Conservation (phyloP, 257 asterid species). For the Prunella vulgaris region DNA sequence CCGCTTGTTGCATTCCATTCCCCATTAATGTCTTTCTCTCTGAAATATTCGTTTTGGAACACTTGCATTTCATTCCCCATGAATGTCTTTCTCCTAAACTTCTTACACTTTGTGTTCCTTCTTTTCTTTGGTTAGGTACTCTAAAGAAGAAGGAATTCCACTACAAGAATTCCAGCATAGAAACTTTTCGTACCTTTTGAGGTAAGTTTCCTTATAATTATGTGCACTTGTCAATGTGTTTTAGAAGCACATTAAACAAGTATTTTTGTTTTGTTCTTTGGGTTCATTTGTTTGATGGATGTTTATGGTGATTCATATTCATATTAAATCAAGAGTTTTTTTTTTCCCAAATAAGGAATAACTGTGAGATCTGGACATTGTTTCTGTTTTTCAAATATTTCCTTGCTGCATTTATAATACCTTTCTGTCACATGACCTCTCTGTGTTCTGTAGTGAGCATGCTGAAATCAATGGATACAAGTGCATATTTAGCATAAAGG, state of each 20-base stretch:
- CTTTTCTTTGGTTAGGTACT: constrained; percentile 48
- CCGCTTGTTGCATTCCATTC: neutral
- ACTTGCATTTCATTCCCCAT: neutral
- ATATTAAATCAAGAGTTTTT: neutral
- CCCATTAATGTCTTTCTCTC: neutral
- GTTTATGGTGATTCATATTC: neutral
- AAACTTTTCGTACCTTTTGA: constrained; percentile 75
- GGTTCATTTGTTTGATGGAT: neutral
- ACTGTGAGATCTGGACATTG: neutral
- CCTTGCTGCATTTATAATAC: neutral
- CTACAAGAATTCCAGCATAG: constrained; percentile 43
- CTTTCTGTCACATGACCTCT: neutral
- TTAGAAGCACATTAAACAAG: neutral
- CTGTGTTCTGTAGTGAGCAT: constrained; percentile 63
- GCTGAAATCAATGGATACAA: constrained; percentile 52
- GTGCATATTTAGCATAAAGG: constrained; percentile 61
- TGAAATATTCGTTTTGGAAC: neutral
- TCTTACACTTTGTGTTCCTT: neutral
- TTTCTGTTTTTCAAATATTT: neutral
- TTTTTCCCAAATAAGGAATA: neutral
- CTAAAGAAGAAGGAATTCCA: constrained; percentile 84
- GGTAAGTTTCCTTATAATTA: constrained; percentile 38
- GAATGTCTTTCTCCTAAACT: neutral
- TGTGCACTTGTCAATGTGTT: neutral
- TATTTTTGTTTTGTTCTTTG: neutral